A percentile compares a stretch with the other conserved stretches of the same genome.
phyloP scores from a whole-genome alignment of 164 flowering plant genomes.

The Tinospora cordifolia region DNA sequence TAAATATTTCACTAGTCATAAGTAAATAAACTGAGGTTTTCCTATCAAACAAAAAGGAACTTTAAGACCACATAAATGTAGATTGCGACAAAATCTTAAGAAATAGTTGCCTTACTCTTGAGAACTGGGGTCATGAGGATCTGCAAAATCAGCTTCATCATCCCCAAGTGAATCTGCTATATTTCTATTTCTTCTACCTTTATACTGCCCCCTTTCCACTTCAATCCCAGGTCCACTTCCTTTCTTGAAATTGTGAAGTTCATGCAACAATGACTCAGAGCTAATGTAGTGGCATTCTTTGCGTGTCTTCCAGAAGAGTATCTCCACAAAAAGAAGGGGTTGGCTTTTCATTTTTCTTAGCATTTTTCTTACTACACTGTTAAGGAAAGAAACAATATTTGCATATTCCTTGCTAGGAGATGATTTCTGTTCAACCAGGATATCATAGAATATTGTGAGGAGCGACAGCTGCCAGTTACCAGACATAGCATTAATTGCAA shows the following conservation, averaged over 20 bases:
- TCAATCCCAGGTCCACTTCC: constrained; percentile 32
- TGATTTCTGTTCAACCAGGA: constrained; percentile 75
- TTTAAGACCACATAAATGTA: neutral
- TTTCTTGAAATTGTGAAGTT: constrained; percentile 47
- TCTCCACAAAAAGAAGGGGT: constrained; percentile 87
- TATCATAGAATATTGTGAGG: constrained; percentile 56
- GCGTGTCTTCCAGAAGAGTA: constrained; percentile 84
- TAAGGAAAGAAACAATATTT: constrained; percentile 59
- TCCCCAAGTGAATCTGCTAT: constrained; percentile 93
- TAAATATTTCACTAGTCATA: neutral
- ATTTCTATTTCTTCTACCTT: constrained; percentile 39
- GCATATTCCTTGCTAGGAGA: constrained; percentile 53
- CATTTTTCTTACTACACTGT: constrained; percentile 64
- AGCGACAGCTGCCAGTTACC: constrained; percentile 69
- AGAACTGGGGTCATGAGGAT: constrained; percentile 25
- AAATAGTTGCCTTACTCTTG: constrained; percentile 36
- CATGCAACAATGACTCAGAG: constrained; percentile 56
- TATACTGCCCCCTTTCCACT: constrained; percentile 33
- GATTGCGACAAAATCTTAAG: neutral
- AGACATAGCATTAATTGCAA: constrained; percentile 2
- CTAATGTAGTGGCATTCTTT: constrained; percentile 72
- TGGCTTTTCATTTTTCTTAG: constrained; percentile 67
- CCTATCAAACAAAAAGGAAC: neutral
- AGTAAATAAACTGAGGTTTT: too few relatives aligned
- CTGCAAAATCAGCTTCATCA: constrained; percentile 72